A percentile compares a stretch with the other conserved stretches of the same genome.
phyloP scores from a whole-genome alignment of 192 early-diverging fungal species.

The Coemansia sp. region DNA sequence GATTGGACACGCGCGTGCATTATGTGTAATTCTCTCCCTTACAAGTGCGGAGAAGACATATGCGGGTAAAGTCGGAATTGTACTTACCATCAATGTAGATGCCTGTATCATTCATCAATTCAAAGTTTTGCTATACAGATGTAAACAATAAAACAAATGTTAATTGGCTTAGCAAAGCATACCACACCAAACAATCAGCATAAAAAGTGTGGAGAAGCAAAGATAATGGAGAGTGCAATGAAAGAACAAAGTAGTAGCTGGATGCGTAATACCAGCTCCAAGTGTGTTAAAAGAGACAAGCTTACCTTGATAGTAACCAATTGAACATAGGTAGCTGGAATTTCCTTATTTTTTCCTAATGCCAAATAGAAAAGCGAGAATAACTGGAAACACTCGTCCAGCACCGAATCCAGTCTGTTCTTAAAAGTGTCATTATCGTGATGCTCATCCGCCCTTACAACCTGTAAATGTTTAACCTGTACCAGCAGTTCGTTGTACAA shows the following conservation, averaged over 20 bases:
- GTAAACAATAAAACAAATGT: neutral
- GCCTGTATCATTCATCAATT: slow-evolving; percentile 60
- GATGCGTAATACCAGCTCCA: neutral
- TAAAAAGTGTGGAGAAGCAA: neutral
- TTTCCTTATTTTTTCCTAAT: slow-evolving; percentile 72
- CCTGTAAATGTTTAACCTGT: slow-evolving; percentile 50
- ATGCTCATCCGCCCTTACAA: slow-evolving; percentile 52
- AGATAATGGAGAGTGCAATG: neutral
- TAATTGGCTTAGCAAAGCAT: slow-evolving; percentile 8
- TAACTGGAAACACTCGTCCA: slow-evolving; percentile 75
- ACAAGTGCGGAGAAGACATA: neutral
- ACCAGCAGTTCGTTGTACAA: slow-evolving; percentile 63
- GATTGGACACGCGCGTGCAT: neutral
- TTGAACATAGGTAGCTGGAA: slow-evolving; percentile 75
- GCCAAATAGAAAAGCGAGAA: slow-evolving; percentile 77
- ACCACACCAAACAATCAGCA: neutral
- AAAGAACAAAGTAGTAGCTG: slow-evolving; percentile 3
- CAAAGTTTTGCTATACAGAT: slow-evolving; percentile 60
- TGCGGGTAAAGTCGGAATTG: neutral
- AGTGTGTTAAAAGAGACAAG: neutral
- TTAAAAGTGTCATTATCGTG: slow-evolving; percentile 56
- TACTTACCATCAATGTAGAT: slow-evolving; percentile 62
- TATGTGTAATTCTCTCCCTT: neutral
- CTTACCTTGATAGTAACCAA: slow-evolving; percentile 68
- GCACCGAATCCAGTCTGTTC: slow-evolving; percentile 65